These are phyloP conservation scores for Colletotrichum sp. DNA, from an alignment of 2,329 filamentous ascomycete species.

Conservation along the genomic window DNA sequence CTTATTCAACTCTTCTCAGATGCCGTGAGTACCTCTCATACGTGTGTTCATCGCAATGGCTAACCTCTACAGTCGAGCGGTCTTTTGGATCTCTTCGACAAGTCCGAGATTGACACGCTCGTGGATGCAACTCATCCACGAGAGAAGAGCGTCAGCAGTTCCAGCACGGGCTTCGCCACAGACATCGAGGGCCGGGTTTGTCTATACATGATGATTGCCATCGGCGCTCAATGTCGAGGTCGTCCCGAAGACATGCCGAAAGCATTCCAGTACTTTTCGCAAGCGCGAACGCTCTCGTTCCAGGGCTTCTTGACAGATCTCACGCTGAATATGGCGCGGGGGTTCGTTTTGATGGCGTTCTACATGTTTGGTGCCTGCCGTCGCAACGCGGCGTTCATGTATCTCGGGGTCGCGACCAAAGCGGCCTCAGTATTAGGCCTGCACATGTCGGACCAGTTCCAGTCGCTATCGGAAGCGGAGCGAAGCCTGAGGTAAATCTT, in stretches of 20 bases:
- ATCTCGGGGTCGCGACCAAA: constrained; percentile 62
- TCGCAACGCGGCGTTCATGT: constrained; percentile 67
- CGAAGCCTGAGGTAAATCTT: constrained; percentile 15
- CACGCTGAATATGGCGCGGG: constrained; percentile 55
- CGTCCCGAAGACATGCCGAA: not conserved
- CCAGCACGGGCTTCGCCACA: not conserved
- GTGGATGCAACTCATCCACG: rapidly evolving
- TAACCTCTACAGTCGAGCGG: constrained; percentile 33
- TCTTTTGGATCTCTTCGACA: constrained; percentile 35
- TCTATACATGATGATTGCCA: constrained; percentile 52
- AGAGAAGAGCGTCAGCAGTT: not conserved
- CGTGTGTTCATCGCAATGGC: no score
- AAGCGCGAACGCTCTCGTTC: constrained; percentile 53
- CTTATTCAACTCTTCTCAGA: not conserved
- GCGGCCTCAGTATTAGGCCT: constrained; percentile 63
- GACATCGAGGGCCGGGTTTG: not conserved
- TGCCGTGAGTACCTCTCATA: not conserved
- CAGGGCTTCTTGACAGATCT: constrained; percentile 58
- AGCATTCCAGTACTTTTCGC: constrained; percentile 47
- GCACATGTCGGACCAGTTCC: constrained; percentile 43
- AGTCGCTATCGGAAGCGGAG: constrained; percentile 20
- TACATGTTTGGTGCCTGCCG: constrained; percentile 65
- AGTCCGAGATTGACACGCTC: not conserved
- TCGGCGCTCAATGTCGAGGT: constrained; percentile 52
- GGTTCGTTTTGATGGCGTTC: constrained; percentile 62